These are phyloP conservation scores for Teratosphaeria destructans DNA, from an alignment of 2,329 filamentous ascomycete genomes.

Conservation along the genomic window DNA sequence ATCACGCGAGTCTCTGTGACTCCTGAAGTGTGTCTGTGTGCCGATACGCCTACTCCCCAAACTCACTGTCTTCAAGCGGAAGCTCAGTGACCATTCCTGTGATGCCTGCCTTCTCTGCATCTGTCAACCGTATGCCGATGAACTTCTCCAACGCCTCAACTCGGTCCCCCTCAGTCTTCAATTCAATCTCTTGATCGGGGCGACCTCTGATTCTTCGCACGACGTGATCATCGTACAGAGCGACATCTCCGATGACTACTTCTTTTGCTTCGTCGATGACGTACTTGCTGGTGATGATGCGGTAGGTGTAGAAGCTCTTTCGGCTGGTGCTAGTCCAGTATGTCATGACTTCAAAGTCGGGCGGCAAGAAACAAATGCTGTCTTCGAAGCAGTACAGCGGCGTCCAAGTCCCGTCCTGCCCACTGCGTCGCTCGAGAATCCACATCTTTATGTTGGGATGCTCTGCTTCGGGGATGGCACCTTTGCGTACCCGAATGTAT, in stretches of 20 bases:
- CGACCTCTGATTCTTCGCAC: slow-evolving; percentile 36
- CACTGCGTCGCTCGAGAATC: slow-evolving; percentile 29
- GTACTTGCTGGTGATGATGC: slow-evolving; percentile 44
- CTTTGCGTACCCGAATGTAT: slow-evolving; percentile 10
- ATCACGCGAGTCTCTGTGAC: no score
- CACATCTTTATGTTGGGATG: slow-evolving; percentile 29
- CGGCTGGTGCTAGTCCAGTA: slow-evolving; percentile 41
- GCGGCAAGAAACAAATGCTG: slow-evolving; percentile 45
- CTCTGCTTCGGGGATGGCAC: slow-evolving; percentile 12
- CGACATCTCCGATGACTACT: slow-evolving; percentile 27
- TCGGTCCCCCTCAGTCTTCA: slow-evolving; percentile 33
- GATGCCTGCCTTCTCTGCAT: slow-evolving; percentile 30
- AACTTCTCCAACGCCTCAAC: slow-evolving; percentile 32
- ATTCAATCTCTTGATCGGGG: slow-evolving; percentile 30
- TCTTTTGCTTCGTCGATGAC: slow-evolving; percentile 33
- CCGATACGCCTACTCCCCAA: neutral
- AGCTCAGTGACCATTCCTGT: slow-evolving; percentile 10
- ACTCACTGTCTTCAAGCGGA: neutral
- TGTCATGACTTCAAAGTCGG: slow-evolving; percentile 53
- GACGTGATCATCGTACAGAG: slow-evolving; percentile 33
- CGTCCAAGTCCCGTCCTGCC: slow-evolving; percentile 42
- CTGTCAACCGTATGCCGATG: slow-evolving; percentile 33
- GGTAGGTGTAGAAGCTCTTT: slow-evolving; percentile 44
- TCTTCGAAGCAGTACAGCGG: slow-evolving; percentile 56
- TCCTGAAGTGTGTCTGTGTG: neutral